phyloP scores from a whole-genome alignment of 1,284 basidiomycete genomes.

The Ustilago shanxiensis region DNA sequence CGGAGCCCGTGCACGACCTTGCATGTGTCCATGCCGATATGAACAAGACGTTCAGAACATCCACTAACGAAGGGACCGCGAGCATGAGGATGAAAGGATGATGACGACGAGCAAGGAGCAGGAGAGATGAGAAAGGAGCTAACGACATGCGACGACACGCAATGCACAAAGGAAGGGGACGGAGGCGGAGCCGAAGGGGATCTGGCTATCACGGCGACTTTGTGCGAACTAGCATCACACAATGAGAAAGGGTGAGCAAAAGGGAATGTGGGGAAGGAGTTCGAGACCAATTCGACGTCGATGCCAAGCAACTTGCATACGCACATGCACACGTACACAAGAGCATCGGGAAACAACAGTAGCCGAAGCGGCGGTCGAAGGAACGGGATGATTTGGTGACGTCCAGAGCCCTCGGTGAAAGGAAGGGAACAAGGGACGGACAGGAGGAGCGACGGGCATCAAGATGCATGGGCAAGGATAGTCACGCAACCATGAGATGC shows the following conservation, averaged over 20 bases:
- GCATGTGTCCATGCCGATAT: too few relatives aligned
- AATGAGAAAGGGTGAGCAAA: not conserved
- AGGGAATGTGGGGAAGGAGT: constrained; percentile 9
- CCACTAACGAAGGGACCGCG: not conserved
- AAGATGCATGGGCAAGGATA: constrained; percentile 1
- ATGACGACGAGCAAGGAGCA: not conserved
- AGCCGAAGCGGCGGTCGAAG: constrained; percentile 8
- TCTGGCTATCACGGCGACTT: not conserved
- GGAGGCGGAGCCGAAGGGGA: not conserved
- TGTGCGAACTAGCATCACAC: not conserved
- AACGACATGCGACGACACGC: not conserved
- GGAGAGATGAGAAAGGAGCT: not conserved
- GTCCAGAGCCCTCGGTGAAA: not conserved
- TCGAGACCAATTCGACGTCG: constrained; percentile 6
- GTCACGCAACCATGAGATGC: constrained; percentile 1
- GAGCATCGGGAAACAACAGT: not conserved
- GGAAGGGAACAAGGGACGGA: not conserved
- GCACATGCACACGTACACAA: not conserved
- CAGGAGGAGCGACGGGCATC: not conserved
- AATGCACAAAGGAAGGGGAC: not conserved
- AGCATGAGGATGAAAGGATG: not conserved
- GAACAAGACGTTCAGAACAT: not conserved
- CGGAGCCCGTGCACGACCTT: too few relatives aligned
- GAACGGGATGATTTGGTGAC: not conserved
- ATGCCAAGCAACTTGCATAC: constrained; percentile 18